Evolutionary conservation across 768 basidiomycete species (phyloP), one percentile per base, ranked within the genome.

Genomic region (Hypsizygus marmoreus): DNA sequence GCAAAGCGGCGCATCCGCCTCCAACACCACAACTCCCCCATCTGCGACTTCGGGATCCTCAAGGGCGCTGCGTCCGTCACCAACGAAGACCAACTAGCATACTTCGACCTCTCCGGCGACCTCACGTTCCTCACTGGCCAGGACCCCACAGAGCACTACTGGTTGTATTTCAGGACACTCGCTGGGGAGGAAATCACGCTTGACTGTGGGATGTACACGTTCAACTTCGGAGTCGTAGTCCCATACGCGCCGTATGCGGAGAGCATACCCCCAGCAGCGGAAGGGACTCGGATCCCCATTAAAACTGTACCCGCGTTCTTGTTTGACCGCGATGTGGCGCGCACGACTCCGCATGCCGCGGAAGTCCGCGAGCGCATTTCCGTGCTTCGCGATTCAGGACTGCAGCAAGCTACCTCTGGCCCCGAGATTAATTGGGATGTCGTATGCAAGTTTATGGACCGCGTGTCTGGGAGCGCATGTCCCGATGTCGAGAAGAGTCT

Each of bases 81-180:
- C 19, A 26, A 34, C 4, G 59, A 69, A 37, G 70, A 76, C 53
- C 59, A 56, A 34, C 55, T 77, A 11, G 64, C 65, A 4, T 75
- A 71, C 56, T 57, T 57, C 36, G 49, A 64, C 47, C 33, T 56
- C 17, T 31, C 57, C 7, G n/a, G n/a, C n/a, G 56, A 61, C 2
- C 39, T 55, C 6, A 54, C 45, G 1, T 61, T 69, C 23, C 35
- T 46, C 17, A 58, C 59, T 34, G 68, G 71, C 4, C 74, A 75
- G 39, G 67, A 75, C 50, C 72, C 74, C 1, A 47, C 69, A 20
- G 69, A 76, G 14, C 75, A 76, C 47, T 76, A 76, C 50, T 77
- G 75, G 74, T 60, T 77, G 7, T 79, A 74, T 51, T 76, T 78
- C 64, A 72, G 55, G 7, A 75, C 71, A 1, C 47, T 72, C 1